phyloP scores from a whole-genome alignment of 1,284 basidiomycete species.

The Trametes hirsuta region DNA sequence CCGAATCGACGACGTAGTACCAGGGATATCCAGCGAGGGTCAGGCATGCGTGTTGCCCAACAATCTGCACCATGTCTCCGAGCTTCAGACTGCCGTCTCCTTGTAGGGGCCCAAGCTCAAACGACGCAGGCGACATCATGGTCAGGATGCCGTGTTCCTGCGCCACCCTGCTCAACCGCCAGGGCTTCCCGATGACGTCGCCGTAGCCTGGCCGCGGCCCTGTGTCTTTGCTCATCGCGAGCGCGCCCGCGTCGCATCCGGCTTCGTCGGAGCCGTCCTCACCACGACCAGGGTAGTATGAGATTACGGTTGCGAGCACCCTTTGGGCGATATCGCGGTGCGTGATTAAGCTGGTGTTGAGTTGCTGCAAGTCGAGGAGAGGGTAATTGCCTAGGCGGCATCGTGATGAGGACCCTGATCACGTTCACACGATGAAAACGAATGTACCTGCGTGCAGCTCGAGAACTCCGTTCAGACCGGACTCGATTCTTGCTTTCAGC shows the following conservation, averaged over 20 bases:
- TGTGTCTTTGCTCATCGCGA: constrained; percentile 85
- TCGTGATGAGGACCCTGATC: too few relatives aligned
- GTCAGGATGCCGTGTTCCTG: constrained; percentile 84
- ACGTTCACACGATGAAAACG: too few relatives aligned
- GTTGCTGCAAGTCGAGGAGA: constrained; percentile 83
- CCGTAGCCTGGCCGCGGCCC: constrained; percentile 77
- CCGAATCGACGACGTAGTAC: constrained; percentile 81
- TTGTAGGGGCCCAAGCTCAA: constrained; percentile 26
- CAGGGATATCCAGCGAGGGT: constrained; percentile 78
- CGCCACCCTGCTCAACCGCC: constrained; percentile 74
- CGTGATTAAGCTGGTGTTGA: constrained; percentile 70
- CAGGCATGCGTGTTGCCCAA: constrained; percentile 81
- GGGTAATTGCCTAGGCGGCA: constrained; percentile 72
- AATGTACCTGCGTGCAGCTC: constrained; percentile 74
- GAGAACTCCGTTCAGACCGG: constrained; percentile 58
- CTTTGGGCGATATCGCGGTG: constrained; percentile 62
- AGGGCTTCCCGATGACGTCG: constrained; percentile 68
- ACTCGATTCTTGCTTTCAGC: constrained; percentile 47
- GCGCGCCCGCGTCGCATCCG: constrained; percentile 81
- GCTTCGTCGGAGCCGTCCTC: constrained; percentile 67
- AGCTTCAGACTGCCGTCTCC: constrained; percentile 46
- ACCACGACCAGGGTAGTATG: constrained; percentile 74
- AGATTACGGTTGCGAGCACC: constrained; percentile 76
- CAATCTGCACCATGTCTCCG: constrained; percentile 67
- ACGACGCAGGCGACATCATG: constrained; percentile 34